Evolutionary conservation across 108 stramenopile species (phyloP).

Genomic region (Cylindrotheca closterium): DNA sequence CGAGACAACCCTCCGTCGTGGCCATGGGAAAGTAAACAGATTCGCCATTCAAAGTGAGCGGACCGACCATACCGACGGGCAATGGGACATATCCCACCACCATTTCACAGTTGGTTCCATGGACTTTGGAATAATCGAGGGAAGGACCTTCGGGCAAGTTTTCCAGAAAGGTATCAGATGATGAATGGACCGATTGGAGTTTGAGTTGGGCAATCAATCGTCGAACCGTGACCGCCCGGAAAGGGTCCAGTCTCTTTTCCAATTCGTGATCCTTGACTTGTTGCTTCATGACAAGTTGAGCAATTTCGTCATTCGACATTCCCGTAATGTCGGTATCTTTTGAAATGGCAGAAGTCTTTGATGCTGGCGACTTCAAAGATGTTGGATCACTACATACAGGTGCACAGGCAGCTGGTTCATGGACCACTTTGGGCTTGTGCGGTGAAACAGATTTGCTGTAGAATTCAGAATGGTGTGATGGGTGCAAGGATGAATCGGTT

Average conservation of each 20-base stretch:
- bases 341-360: constrained; percentile 19
- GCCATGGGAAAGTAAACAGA: constrained; percentile 96
- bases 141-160: constrained; percentile 69
- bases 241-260: constrained; percentile 89
- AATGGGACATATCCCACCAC: constrained; percentile 96
- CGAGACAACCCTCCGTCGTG: constrained; percentile 97
- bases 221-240: constrained; percentile 91
- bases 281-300: constrained; percentile 69
- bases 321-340: constrained; percentile 7
- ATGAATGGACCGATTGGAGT: constrained; percentile 23
- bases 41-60: constrained; percentile 87
- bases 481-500: too few relatives aligned
- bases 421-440: constrained; percentile 49
- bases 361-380: constrained; percentile 40
- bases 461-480: too few relatives aligned
- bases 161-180: constrained; percentile 44
- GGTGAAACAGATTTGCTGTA: constrained; percentile 14
- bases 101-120: constrained; percentile 98
- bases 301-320: constrained; percentile 67
- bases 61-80: constrained; percentile 96
- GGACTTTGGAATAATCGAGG: constrained; percentile 88
- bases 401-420: constrained; percentile 62
- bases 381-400: constrained; percentile 75
- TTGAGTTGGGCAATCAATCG: constrained; percentile 70
- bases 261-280: constrained; percentile 94